Base-by-base conservation (phyloP, 2,329 filamentous ascomycete species). In the Trichoderma afroharzianum region DNA sequence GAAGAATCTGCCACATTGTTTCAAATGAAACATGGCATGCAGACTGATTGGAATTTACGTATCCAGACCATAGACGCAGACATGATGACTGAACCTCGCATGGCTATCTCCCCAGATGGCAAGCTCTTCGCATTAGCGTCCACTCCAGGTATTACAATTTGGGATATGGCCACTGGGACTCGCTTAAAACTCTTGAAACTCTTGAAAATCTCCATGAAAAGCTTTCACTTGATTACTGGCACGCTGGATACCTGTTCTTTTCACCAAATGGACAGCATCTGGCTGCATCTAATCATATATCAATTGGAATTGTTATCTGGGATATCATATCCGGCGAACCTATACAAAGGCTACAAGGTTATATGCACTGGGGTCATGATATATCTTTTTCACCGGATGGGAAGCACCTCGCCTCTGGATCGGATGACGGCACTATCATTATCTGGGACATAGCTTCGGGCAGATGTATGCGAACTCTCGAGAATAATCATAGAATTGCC, bases 161-260 rank as follows among this genome's bases (percentile, higher is more conserved):
- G n/a, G 58, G 58, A 61, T 39, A 18, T 61, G 21, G 58, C 58
- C 32, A 61, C 58, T 36, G 32, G 58, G 2, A 26, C 32, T 21
- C n/a, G 1, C 11, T 3, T 36, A 8, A 61, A 36, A n/a, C n/a
- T n/a, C n/a, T n/a, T n/a, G n/a, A 26, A 1, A n/a, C n/a, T 15
- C n/a, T 61, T 3, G 3, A 15, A 6, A 2, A 15, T 1, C 58
- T 6, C 15, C 1, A 24, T n/a, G 0, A 33, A 11, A 2, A 33
- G 4, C 1, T 12, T 15, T 2, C 4, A 21, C 1, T 3, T 43
- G 0, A 0, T 8, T 6, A 3, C 1, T 3, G 3, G 6, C 3
- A n/a, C 1, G 3, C 1, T 9, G 0, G 0, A 43, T 4, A n/a
- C 33, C 57, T 59, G n/a, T 9, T 61, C 0, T 61, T 61, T 30